Evolutionary conservation across 2,329 filamentous ascomycete genomes (phyloP), one percentile per base, ranked within the genome.

Genomic region (Albophoma yamanashiensis): DNA sequence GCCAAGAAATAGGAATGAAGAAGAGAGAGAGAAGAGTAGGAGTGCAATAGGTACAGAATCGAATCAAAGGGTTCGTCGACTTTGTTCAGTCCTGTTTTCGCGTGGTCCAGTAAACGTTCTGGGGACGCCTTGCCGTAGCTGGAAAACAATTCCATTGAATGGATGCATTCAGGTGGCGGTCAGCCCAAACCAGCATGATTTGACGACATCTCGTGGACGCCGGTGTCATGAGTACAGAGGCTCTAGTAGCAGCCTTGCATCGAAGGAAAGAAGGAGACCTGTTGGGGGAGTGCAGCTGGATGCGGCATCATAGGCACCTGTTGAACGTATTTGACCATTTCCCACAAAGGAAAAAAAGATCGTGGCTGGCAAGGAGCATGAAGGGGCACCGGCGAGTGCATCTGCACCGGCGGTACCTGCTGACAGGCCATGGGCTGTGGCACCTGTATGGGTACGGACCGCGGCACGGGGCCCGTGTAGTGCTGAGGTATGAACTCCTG

Each of bases 321-420:
- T 67, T 79, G 79, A 62, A 78, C 77, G 69, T 82, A 81, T 71
- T 79, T 78, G 60, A 82, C 74, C 67, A 82, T 71, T 62, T 81
- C 80, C 79, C 79, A 81, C 60, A 79, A 75, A 11, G 78, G 76
- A 60, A 80, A 74, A 64, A 75, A 75, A 56, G 80, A 79, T 66
- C 81, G 82, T 58, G 78, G 73, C 61, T 72, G 70, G 65, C 76
- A 78, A 58, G 69, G 67, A 59, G 68, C 69, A 63, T 73, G 71
- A 56, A 73, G 68, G 27, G 73, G 72, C 55, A 76, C 69, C 8
- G 72, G 70, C 36, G 76, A 73, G 58, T 72, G 70, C 20, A 70
- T 63, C 11, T 66, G 64, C 52, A 69, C 58, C 12, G 64, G 65
- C 11, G 66, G 50, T 15, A 8, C 62, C 56, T 71, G 73, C 38